These are phyloP conservation scores for Mucor racemosus DNA, from an alignment of 371 early-diverging fungal genomes.

Conservation along the genomic window DNA sequence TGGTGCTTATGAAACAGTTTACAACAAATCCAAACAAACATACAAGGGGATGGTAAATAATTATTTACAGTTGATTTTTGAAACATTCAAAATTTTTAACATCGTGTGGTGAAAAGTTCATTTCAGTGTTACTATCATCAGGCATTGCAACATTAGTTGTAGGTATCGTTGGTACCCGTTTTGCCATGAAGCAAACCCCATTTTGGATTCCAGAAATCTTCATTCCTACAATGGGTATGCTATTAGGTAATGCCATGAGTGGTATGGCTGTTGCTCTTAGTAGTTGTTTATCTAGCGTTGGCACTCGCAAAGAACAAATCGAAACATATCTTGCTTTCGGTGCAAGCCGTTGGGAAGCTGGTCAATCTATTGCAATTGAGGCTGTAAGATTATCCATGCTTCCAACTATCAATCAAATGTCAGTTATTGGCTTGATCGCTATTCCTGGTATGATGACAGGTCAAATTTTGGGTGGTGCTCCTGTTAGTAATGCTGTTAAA, in stretches of 20 bases:
- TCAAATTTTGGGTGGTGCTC: conserved; percentile 84
- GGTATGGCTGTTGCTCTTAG: conserved; percentile 81
- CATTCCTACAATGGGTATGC: conserved; percentile 90
- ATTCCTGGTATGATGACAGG: conserved; percentile 95
- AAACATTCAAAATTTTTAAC: not conserved
- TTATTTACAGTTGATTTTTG: not conserved
- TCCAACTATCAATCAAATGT: conserved; percentile 86
- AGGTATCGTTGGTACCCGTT: conserved; percentile 67
- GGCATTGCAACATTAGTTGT: conserved; percentile 53
- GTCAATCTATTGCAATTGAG: conserved; percentile 70
- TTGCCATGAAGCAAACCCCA: conserved; percentile 75
- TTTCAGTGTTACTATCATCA: conserved; percentile 55
- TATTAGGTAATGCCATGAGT: conserved; percentile 84
- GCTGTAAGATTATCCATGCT: conserved; percentile 78
- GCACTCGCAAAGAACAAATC: conserved; percentile 72
- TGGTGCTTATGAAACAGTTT: conserved; percentile 65
- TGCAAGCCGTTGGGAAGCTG: conserved; percentile 87
- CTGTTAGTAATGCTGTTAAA: conserved; percentile 77
- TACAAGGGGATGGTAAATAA: conserved; percentile 58
- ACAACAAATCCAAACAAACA: conserved; percentile 61
- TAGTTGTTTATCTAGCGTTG: conserved; percentile 55
- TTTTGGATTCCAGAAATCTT: conserved; percentile 80
- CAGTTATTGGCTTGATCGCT: conserved; percentile 84
- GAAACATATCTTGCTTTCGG: conserved; percentile 81
- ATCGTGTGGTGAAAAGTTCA: conserved; percentile 35